Conservation (phyloP, 225 moss, liverwort and hornwort species). For the Polytrichum commune region DNA sequence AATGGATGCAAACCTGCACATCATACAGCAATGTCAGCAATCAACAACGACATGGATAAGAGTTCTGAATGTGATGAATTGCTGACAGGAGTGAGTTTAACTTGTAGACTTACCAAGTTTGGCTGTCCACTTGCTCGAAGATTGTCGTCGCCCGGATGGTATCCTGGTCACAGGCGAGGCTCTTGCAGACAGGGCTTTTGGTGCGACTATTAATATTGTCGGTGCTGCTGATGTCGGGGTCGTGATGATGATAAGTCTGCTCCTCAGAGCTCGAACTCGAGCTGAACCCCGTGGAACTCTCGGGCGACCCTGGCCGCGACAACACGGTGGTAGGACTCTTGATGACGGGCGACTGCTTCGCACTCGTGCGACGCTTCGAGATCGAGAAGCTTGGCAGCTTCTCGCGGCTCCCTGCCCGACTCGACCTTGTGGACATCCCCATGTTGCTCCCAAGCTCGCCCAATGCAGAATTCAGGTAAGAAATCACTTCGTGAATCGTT, state of each 20-base stretch:
- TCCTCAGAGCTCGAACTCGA: slow-evolving; percentile 36
- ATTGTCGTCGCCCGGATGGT: slow-evolving; percentile 7
- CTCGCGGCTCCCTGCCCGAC: slow-evolving; percentile 17
- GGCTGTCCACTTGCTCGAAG: slow-evolving; percentile 48
- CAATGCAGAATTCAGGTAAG: too few relatives aligned
- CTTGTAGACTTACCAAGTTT: slow-evolving; percentile 28
- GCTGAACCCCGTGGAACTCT: slow-evolving; percentile 37
- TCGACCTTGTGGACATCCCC: slow-evolving; percentile 36
- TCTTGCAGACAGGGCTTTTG: too few relatives aligned
- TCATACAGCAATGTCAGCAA: background rate
- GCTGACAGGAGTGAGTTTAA: too few relatives aligned
- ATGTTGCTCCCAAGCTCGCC: too few relatives aligned
- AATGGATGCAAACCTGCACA: slow-evolving; percentile 33
- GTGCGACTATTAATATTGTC: too few relatives aligned
- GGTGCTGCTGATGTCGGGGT: too few relatives aligned
- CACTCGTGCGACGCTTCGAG: slow-evolving; percentile 27
- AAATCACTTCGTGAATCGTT: too few relatives aligned
- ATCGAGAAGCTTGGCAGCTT: slow-evolving; percentile 27
- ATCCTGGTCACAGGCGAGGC: too few relatives aligned
- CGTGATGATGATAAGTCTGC: slow-evolving; percentile 2
- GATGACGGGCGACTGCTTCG: slow-evolving; percentile 1
- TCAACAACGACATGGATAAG: background rate
- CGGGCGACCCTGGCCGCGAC: slow-evolving; percentile 14
- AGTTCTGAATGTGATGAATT: background rate
- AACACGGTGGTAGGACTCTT: slow-evolving; percentile 48